These are phyloP conservation scores for Globisporangium polare DNA, from an alignment of 352 stramenopile species.

Conservation along the genomic window DNA sequence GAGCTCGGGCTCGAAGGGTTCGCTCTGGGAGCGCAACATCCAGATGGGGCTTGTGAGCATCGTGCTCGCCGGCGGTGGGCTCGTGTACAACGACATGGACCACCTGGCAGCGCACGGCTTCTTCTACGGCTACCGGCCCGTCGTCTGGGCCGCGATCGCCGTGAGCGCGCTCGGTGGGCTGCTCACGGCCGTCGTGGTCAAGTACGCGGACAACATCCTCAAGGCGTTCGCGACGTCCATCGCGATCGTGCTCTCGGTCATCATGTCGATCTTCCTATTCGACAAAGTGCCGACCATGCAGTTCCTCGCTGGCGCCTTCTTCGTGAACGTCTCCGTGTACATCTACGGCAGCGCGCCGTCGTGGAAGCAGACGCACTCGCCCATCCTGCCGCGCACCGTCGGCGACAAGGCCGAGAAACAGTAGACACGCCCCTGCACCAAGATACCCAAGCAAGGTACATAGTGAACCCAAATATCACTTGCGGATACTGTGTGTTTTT, in stretches of 20 bases:
- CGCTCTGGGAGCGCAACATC: slow-evolving; percentile 81
- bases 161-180: slow-evolving; percentile 70
- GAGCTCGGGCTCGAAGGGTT: slow-evolving; percentile 43
- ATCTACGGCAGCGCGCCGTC: slow-evolving; percentile 60
- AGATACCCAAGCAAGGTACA: neutral
- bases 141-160: slow-evolving; percentile 70
- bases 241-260: slow-evolving; percentile 73
- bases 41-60: slow-evolving; percentile 80
- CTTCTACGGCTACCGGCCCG: slow-evolving; percentile 80
- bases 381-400: slow-evolving; percentile 17
- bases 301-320: slow-evolving; percentile 65
- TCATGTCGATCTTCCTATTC: slow-evolving; percentile 84
- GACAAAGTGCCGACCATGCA: slow-evolving; percentile 74
- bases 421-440: neutral
- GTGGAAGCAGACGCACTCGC: slow-evolving; percentile 23
- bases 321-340: slow-evolving; percentile 84
- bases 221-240: slow-evolving; percentile 87
- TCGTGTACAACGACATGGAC: slow-evolving; percentile 62
- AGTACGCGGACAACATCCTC: slow-evolving; percentile 87
- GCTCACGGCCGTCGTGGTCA: slow-evolving; percentile 80
- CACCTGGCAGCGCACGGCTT: slow-evolving; percentile 53
- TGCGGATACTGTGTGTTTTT: neutral
- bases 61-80: slow-evolving; percentile 46
- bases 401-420: slow-evolving; percentile 7
- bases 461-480: too few relatives aligned